Conservation (phyloP, 2,329 filamentous ascomycete genomes). For the Penicillium frequentans region DNA sequence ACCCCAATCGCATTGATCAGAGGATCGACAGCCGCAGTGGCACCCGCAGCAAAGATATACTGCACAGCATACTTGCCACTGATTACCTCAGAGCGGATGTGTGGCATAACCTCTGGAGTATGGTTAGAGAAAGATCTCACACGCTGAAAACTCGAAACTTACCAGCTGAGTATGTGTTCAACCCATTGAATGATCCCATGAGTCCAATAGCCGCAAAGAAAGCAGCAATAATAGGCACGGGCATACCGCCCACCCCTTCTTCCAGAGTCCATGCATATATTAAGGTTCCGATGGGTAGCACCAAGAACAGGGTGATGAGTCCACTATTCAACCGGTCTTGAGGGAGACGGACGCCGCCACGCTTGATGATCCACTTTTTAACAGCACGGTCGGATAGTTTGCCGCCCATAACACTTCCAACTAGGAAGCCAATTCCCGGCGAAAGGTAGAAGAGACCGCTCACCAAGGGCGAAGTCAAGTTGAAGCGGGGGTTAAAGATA, state of each 20-base stretch:
- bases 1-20: conserved; percentile 71
- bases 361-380: conserved; percentile 61
- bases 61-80: conserved; percentile 78
- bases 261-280: conserved; percentile 68
- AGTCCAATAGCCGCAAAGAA: conserved; percentile 72
- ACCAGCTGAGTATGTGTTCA: conserved; percentile 66
- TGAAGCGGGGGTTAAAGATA: conserved; percentile 71
- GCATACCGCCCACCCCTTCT: conserved; percentile 54
- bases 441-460: conserved; percentile 73
- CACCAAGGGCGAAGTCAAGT: conserved; percentile 64
- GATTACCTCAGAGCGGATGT: conserved; percentile 67
- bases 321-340: conserved; percentile 67
- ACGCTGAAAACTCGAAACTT: not conserved
- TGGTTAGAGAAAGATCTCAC: not conserved
- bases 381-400: conserved; percentile 68
- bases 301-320: conserved; percentile 56
- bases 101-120: conserved; percentile 42
- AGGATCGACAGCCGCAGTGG: conserved; percentile 70
- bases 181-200: conserved; percentile 69
- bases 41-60: conserved; percentile 71
- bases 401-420: conserved; percentile 69
- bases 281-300: conserved; percentile 63
- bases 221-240: conserved; percentile 66
- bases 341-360: conserved; percentile 60
- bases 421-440: conserved; percentile 67